Base-by-base conservation (phyloP, 345 rosid genomes). In the Heritiera fomes region DNA sequence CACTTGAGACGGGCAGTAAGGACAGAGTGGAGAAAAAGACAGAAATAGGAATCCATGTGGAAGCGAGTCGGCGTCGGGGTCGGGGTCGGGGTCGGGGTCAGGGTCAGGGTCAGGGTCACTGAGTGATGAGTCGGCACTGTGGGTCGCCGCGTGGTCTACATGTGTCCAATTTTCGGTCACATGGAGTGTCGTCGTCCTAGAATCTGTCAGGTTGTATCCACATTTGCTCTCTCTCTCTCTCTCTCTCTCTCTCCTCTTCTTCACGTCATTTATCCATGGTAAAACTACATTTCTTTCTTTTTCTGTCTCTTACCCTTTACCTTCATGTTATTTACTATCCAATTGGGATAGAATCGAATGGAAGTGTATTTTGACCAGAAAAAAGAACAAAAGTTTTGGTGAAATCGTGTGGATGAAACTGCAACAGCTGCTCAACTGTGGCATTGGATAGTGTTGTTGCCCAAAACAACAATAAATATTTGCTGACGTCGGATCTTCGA, bases 101-200 rank as follows among this genome's bases (percentile, higher is more conserved):
- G 28, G 38, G 38, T 34, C 38, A 1, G 38, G 34, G 7, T n/a
- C 0, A 40, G 11, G 28, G 28, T 23, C 28, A 23, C 28, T 18
- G 80, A 53, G 0, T 53, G n/a, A n/a, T 68, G 75, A 28, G 56
- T 83, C 73, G 76, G 87, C 84, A 75, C 75, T 75, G 75, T 82
- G 85, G 80, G 83, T 88, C 89, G 89, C 84, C 88, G 89, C 91
- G 71, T 84, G 84, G 41, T 18, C 53, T 79, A 56, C 70, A 50
- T 10, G 69, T 47, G 73, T 75, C 75, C 72, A 70, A n/a, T 11
- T 49, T 56, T 77, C 15, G 12, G 83, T 81, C 87, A 80, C 80
- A 46, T 73, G 79, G 77, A 17, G 12, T 58, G 73, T 76, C 59
- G n/a, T 13, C 45, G 20, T 52, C 74, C 62, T 55, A 61, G 65